Base-by-base conservation (phyloP, 192 early-diverging fungal species). In the Linnemannia schmuckeri region DNA sequence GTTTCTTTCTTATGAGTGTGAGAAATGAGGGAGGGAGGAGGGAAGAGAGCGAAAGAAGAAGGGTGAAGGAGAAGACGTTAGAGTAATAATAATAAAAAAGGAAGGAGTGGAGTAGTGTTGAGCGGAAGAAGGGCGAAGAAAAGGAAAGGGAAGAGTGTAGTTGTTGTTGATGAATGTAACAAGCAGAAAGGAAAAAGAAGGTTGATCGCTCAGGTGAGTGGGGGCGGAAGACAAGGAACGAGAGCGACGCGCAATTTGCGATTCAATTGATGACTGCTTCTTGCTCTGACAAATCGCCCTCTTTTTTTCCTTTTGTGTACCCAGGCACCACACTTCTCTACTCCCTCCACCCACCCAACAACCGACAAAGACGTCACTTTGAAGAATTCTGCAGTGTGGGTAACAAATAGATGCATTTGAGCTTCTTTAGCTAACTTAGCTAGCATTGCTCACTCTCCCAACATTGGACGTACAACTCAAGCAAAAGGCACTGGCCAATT, bases 121-220 rank as follows among this genome's bases (percentile, higher is more conserved):
- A 49, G 15, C 63, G 57, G 40, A 71, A 41, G 38, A 12, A 63
- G 24, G 27, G 24, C 24, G 30, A 20, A 24, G 37, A 49, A 41
- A 9, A 76, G 33, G 54, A 33, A 71, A 24, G 70, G 77, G 40
- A 71, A n/a, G 63, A 71, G 35, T 52, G 77, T 40, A 71, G 63
- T n/a, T 22, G 49, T 20, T 52, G n/a, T 52, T 40, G 70, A 42
- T 40, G 70, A 42, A 18, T 41, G 9, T 9, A 37, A 63, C 18
- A 52, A 52, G 15, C 9, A 52, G 5, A 18, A 52, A 52, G 20
- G 20, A 52, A 17, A 3, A 49, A 49, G 13, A 49, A 49, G 49
- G 49, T 3, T 52, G 49, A 52, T 52, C 49, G 20, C 15, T 52
- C 18, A 18, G 17, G 49, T 6, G 17, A 20, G 49, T 22, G 49